Conservation (phyloP, 176 grass and related monocot species). For the Oryza nivara region DNA sequence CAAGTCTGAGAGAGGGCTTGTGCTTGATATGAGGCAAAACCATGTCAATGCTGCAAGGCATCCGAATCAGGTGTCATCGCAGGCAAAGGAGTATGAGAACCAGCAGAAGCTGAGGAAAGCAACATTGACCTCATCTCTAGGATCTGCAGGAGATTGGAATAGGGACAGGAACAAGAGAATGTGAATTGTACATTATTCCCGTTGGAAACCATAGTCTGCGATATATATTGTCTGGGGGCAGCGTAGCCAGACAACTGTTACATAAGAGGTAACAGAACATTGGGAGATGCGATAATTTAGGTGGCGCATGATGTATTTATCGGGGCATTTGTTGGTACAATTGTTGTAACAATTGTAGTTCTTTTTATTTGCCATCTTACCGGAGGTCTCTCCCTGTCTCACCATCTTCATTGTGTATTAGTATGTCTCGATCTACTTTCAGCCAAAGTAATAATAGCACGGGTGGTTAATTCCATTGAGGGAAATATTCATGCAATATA, state of each 20-base stretch:
- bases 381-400: constrained; percentile 25
- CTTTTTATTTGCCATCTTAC: constrained; percentile 44
- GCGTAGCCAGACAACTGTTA: constrained; percentile 62
- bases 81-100: constrained; percentile 72
- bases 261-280: constrained; percentile 61
- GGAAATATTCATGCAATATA: neutral
- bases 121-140: constrained; percentile 68
- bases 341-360: constrained; percentile 61
- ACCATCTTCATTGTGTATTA: constrained; percentile 29
- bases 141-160: constrained; percentile 74
- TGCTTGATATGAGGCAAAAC: constrained; percentile 51
- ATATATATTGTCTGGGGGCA: constrained; percentile 56
- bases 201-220: constrained; percentile 41
- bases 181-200: constrained; percentile 74
- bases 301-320: constrained; percentile 58
- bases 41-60: constrained; percentile 56
- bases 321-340: constrained; percentile 52
- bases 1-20: constrained; percentile 49
- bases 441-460: constrained; percentile 45
- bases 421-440: neutral
- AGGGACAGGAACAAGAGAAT: constrained; percentile 87
- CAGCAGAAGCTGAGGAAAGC: constrained; percentile 94
- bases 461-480: constrained; percentile 9
- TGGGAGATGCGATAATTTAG: constrained; percentile 54
- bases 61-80: constrained; percentile 48